Percentiles rank a stretch among this genome's conserved stretches.
Evolutionary conservation across 257 asterid genomes (phyloP).

Genomic region (Cruciata laevipes): DNA sequence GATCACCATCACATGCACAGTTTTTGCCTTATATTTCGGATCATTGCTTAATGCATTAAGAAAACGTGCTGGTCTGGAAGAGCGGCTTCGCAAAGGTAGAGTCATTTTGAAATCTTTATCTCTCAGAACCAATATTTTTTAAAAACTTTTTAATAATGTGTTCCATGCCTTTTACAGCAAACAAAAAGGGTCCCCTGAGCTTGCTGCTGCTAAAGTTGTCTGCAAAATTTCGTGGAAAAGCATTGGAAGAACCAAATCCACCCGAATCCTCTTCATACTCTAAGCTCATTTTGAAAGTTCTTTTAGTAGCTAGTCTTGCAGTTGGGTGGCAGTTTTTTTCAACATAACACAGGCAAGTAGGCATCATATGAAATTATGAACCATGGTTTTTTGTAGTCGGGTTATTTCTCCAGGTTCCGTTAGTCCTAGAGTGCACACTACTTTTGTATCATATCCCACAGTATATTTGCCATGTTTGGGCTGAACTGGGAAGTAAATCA

Average conservation of each 20-base stretch:
- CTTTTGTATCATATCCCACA: neutral
- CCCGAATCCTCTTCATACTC: slow-evolving; percentile 33
- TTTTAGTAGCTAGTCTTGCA: slow-evolving; percentile 53
- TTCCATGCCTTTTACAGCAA: slow-evolving; percentile 28
- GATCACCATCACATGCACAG: slow-evolving; percentile 93
- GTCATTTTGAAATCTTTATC: neutral
- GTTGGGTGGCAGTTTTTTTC: slow-evolving; percentile 69
- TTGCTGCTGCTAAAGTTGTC: slow-evolving; percentile 45
- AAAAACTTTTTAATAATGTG: neutral
- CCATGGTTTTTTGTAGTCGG: neutral
- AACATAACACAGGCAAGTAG: slow-evolving; percentile 32
- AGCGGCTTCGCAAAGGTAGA: slow-evolving; percentile 66
- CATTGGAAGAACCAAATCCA: slow-evolving; percentile 39
- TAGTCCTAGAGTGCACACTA: neutral
- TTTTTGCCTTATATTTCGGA: slow-evolving; percentile 91
- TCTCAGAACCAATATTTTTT: neutral
- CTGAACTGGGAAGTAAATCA: neutral
- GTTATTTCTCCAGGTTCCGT: neutral
- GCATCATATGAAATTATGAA: neutral
- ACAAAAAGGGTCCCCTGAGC: slow-evolving; percentile 41
- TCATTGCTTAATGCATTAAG: slow-evolving; percentile 81
- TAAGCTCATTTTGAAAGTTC: slow-evolving; percentile 56
- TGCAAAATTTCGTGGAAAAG: slow-evolving; percentile 56
- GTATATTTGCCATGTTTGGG: neutral
- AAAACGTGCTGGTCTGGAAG: slow-evolving; percentile 82